Evolutionary conservation across 2,329 filamentous ascomycete genomes (phyloP).

Genomic region (Claviceps cyperi): DNA sequence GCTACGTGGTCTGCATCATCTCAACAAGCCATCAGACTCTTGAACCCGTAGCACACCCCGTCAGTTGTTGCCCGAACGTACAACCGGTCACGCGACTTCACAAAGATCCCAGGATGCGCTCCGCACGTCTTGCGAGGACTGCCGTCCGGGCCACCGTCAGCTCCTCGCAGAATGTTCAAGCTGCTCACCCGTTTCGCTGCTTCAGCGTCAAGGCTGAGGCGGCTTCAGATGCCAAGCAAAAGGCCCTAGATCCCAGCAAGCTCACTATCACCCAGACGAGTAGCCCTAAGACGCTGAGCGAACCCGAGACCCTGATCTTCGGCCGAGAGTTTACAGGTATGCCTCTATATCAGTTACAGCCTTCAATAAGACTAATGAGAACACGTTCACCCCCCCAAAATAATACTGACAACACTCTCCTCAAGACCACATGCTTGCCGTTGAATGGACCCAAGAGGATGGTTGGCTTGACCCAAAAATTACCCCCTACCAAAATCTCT

Average conservation of each 20-base stretch:
- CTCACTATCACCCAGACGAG: conserved; percentile 61
- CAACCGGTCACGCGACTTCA: neutral
- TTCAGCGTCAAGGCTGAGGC: conserved; percentile 41
- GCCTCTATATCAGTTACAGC: neutral
- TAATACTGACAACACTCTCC: neutral
- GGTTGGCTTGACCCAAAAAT: conserved; percentile 80
- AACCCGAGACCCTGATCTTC: conserved; percentile 75
- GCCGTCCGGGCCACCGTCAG: conserved; percentile 20
- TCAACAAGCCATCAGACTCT: neutral
- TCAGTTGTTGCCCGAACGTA: no score
- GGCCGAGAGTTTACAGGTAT: conserved; percentile 79
- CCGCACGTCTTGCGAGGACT: conserved; percentile 16
- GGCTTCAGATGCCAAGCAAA: conserved; percentile 37
- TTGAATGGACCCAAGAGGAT: conserved; percentile 77
- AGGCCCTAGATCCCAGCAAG: conserved; percentile 62
- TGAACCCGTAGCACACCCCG: neutral
- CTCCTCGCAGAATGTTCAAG: conserved; percentile 21
- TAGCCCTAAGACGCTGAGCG: conserved; percentile 57
- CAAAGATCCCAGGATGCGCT: conserved; percentile 13
- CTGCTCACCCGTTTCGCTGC: conserved; percentile 17
- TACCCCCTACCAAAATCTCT: conserved; percentile 90
- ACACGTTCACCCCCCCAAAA: no score
- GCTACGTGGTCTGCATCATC: neutral
- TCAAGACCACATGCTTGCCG: conserved; percentile 90
- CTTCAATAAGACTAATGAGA: neutral